Base-by-base conservation (phyloP, 2,329 filamentous ascomycete genomes). In the Talaromyces sp. region DNA sequence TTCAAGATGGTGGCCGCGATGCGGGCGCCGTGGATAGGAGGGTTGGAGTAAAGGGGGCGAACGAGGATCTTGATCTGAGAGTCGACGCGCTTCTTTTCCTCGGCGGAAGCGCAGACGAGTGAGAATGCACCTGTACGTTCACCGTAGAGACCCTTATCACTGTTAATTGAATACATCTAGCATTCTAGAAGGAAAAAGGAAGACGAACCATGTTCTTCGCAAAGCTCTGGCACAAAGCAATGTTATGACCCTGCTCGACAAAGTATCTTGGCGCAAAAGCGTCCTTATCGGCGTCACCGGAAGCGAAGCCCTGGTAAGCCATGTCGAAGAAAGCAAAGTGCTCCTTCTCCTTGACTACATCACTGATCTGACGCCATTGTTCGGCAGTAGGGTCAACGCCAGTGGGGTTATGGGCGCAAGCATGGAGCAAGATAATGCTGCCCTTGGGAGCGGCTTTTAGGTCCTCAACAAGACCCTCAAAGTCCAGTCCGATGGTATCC, bases 241-340 rank as follows among this genome's bases (percentile, higher is more conserved):
- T 88, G 77, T 92, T 87, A 84, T 97, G 93, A 73, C 94, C 94
- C 83, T 97, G 84, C 82, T 92, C 86, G 78, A 97, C 88, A 79
- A 99, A 99, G 85, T 97, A 86, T 71, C 95, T 89, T 71, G 98
- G 86, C 67, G 95, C 92, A 78, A 94, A 98, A 69, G 95, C 95
- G 78, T 99, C 94, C 80, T 89, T 89, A 84, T 96, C 87, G 69
- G 91, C 95, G 82, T 96, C 87, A 72, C 94, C 94, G 69, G 90
- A 95, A 73, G 94, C 94, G 76, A 99, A 98, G 73, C 94, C 94
- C 83, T 99, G 94, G 86, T 99, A 99, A 69, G 94, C 94, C 93
- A 97, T 97, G 81, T 98, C 94, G 83, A 98, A 99, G 87, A 99
- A 97, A 73, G 92, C 89, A 79, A 90, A 96, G 86, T 98, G 94